Evolutionary conservation across 371 early-diverging fungal species (phyloP), one percentile per base, ranked within the genome.

Genomic region (Mortierella sp.): DNA sequence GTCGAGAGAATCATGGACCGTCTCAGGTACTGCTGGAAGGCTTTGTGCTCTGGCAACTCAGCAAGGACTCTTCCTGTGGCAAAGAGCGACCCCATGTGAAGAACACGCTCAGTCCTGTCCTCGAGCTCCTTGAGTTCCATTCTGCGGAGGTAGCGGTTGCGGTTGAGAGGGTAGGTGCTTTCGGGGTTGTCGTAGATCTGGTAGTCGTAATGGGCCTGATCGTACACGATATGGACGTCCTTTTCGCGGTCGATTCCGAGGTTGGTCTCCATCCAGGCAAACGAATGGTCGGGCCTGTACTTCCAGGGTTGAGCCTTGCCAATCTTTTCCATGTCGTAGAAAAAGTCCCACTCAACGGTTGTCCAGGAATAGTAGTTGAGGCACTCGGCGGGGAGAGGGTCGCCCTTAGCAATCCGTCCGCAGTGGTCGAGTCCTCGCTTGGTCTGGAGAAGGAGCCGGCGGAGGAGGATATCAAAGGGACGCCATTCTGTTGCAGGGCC

Each of bases 81-180:
- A 87, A 92, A 93, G 3, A 93, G 82, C 1, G 93, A 92, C 1
- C 92, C 92, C 83, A 93, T 92, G 72, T 92, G 92, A 47, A 93
- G 72, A 0, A 93, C 85, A 1, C 80, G 77, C 31, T 89, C 80
- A 4, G 88, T 77, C 24, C 89, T 87, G 0, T 89, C 90, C 38
- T 87, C 83, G 54, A 93, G 76, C 0, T 90, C 88, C n/a, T 87
- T 77, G 2, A 93, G 38, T 26, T 91, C 89, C 31, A 91, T 65
- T 2, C 88, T 75, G 38, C 91, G 82, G 31, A 88, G 79, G 77
- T 90, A 93, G 38, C 80, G 79, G 54, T 7, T 50, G 48, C 82
- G 79, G 70, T 89, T 88, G 42, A 92, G 65, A 0, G 89, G 90
- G 0, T 91, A 90, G 6, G 47, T 75, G 2, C 90, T 90, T 21